phyloP scores from a whole-genome alignment of 1,139 yeast species.

The Suhomyces guaymorum region DNA sequence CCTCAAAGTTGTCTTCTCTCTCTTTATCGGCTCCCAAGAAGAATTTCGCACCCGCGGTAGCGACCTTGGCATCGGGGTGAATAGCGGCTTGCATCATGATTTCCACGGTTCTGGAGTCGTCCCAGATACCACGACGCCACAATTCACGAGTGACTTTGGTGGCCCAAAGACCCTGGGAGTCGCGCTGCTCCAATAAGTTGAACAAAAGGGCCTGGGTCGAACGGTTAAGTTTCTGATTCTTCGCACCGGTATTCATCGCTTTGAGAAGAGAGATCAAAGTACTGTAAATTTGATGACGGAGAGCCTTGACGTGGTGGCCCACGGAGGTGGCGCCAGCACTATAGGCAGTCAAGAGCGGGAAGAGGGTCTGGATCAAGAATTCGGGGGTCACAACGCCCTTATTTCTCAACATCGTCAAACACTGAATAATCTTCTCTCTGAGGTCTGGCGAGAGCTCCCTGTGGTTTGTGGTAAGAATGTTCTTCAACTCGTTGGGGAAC shows the following conservation, averaged over 20 bases:
- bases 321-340: conserved; percentile 38
- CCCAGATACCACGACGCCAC: conserved; percentile 99
- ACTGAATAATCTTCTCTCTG: conserved; percentile 88
- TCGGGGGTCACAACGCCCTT: conserved; percentile 83
- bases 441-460: conserved; percentile 79
- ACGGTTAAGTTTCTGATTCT: conserved; percentile 82
- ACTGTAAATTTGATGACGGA: conserved; percentile 79
- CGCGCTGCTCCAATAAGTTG: conserved; percentile 76
- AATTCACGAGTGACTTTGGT: conserved; percentile 90
- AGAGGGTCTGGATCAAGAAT: conserved; percentile 76
- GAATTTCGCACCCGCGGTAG: conserved; percentile 85
- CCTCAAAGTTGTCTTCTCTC: conserved; percentile 79
- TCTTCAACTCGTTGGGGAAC: conserved; percentile 79
- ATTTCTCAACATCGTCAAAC: conserved; percentile 86
- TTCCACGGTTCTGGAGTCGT: conserved; percentile 92
- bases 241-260: conserved; percentile 78
- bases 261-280: conserved; percentile 78
- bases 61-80: conserved; percentile 84
- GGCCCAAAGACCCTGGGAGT: conserved; percentile 91
- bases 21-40: conserved; percentile 95
- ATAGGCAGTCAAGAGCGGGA: conserved; percentile 73
- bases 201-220: conserved; percentile 90
- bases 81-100: conserved; percentile 94
- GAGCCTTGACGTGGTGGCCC: conserved; percentile 81
- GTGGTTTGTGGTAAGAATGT: conserved; percentile 70